These are phyloP conservation scores for Talaromyces sp. DNA, from an alignment of 2,329 filamentous ascomycete genomes.

Conservation along the genomic window DNA sequence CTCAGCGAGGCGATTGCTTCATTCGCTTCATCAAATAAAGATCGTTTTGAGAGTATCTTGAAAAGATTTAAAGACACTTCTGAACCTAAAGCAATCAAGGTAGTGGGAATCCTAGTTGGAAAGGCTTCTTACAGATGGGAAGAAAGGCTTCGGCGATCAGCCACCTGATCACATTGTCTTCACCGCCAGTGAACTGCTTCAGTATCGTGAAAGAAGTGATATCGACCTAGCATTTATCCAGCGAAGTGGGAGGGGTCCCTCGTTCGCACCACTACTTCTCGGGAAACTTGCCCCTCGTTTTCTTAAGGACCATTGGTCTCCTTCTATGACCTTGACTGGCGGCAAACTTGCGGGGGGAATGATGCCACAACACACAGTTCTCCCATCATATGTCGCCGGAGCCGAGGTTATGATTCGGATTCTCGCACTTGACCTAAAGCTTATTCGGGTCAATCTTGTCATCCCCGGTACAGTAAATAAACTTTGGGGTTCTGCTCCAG, in stretches of 20 bases:
- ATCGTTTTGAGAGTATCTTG: slow-evolving; percentile 45
- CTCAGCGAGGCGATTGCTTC: slow-evolving; percentile 56
- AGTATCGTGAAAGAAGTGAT: slow-evolving; percentile 22
- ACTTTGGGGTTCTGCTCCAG: slow-evolving; percentile 28
- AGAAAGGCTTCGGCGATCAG: slow-evolving; percentile 13
- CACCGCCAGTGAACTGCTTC: slow-evolving; percentile 49
- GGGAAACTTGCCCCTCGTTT: slow-evolving; percentile 46
- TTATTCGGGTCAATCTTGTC: slow-evolving; percentile 59
- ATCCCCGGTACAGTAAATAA: slow-evolving; percentile 49
- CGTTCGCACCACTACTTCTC: slow-evolving; percentile 42
- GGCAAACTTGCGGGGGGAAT: slow-evolving; percentile 43
- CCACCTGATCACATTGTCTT: slow-evolving; percentile 51
- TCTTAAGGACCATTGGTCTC: slow-evolving; percentile 35
- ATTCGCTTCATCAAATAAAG: slow-evolving; percentile 55
- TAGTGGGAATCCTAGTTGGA: slow-evolving; percentile 41
- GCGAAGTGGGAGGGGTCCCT: slow-evolving; percentile 12
- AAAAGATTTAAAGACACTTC: slow-evolving; percentile 37
- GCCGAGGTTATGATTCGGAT: slow-evolving; percentile 47
- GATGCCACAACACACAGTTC: slow-evolving; percentile 24
- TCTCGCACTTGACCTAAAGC: slow-evolving; percentile 58
- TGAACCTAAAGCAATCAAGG: slow-evolving; percentile 22
- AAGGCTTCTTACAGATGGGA: slow-evolving; percentile 36
- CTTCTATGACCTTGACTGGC: slow-evolving; percentile 53
- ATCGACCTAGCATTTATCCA: slow-evolving; percentile 17
- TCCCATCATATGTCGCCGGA: slow-evolving; percentile 19